Percentiles rank a stretch among this genome's conserved stretches.
Evolutionary conservation across 129 eudicot genomes (phyloP).

Genomic region (Erigeron canadensis): DNA sequence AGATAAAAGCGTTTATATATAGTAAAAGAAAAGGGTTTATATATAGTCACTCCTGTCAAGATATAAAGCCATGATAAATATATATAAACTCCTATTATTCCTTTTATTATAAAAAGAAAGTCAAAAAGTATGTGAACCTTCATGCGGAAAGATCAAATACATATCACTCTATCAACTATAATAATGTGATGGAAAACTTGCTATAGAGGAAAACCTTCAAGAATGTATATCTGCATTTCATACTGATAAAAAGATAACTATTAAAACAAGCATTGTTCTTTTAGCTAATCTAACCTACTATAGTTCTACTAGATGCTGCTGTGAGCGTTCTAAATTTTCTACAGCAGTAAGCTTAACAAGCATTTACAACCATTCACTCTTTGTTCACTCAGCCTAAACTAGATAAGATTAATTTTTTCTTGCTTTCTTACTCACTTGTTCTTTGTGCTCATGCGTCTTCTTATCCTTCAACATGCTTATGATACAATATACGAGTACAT

Average conservation of each 20-base stretch:
- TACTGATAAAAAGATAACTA: constrained; percentile 36
- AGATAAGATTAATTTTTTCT: no score
- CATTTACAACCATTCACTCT: no score
- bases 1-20: neutral
- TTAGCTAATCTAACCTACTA: no score
- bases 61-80: no score
- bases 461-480: neutral
- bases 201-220: neutral
- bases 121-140: neutral
- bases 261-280: constrained; percentile 80
- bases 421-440: neutral
- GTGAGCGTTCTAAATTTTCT: no score
- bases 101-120: neutral
- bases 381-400: no score
- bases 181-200: neutral
- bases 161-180: neutral
- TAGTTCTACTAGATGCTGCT: no score
- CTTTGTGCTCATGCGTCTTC: neutral
- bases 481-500: neutral
- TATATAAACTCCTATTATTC: no score
- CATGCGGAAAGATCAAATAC: neutral
- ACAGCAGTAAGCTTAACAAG: no score
- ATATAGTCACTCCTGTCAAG: neutral
- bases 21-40: neutral
- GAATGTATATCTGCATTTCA: no score